Percentiles rank a stretch among this genome's conserved stretches.
phyloP scores from a whole-genome alignment of 73 alveolate species.

The Uronychia binucleata region DNA sequence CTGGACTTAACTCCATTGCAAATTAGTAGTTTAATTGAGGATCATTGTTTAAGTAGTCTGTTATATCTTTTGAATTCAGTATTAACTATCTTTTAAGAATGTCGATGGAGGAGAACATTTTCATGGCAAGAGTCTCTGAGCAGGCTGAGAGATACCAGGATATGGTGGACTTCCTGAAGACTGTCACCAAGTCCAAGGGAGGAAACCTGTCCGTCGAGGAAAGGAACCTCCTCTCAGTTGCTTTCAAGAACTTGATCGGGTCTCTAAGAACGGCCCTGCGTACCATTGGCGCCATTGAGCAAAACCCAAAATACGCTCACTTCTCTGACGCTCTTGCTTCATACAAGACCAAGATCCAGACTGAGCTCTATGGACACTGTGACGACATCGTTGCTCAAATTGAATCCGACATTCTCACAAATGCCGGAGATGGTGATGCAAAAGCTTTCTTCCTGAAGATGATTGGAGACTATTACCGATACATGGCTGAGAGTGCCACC shows the following conservation, averaged over 20 bases:
- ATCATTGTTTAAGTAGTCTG: no score
- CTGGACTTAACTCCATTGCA: no score
- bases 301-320: constrained; percentile 68
- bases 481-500: constrained; percentile 88
- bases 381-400: constrained; percentile 79
- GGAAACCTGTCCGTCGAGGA: constrained; percentile 74
- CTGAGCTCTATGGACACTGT: constrained; percentile 85
- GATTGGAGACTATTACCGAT: constrained; percentile 97
- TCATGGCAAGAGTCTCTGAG: constrained; percentile 77
- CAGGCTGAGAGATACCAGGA: constrained; percentile 80
- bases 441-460: constrained; percentile 92
- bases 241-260: constrained; percentile 71
- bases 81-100: no score
- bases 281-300: constrained; percentile 77
- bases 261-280: constrained; percentile 67
- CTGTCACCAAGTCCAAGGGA: constrained; percentile 60
- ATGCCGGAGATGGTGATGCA: constrained; percentile 79
- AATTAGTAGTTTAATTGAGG: no score
- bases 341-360: constrained; percentile 83
- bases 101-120: constrained; percentile 65
- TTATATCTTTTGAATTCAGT: no score
- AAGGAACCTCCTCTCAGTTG: constrained; percentile 75
- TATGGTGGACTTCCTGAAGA: constrained; percentile 73
- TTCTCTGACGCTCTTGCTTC: constrained; percentile 61
- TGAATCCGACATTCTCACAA: constrained; percentile 66